Base-by-base conservation (phyloP, 768 basidiomycete genomes). In the Bullera alba region DNA sequence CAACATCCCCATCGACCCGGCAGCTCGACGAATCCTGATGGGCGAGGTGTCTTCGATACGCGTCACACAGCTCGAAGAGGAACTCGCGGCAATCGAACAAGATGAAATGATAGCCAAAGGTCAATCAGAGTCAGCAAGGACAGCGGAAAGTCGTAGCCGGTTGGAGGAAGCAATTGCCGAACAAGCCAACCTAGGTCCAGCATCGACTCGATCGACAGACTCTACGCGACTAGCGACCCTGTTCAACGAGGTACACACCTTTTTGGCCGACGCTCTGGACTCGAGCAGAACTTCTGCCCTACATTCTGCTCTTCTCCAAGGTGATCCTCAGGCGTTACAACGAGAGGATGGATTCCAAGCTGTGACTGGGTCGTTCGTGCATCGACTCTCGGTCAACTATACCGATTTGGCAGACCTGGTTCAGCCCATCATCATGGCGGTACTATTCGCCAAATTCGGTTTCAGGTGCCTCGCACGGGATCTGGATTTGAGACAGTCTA, bases 1-100 rank as follows among this genome's bases (percentile, higher is more conserved):
- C 0, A 79, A 88, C 67, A 74, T 80, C 1, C 89, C 92, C 2
- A 73, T 96, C 42, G 95, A 99, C 69, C 95, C 95, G 23, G 82
- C 83, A 5, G 82, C 81, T 6, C 53, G 61, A 22, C 46, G 61
- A n/a, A 39, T 49, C 4, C 48, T 68, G 16, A 27, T 50, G 2
- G 51, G 47, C 10, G 63, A 63, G 30, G 50, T 65, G 2, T 17
- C 58, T 29, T 17, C 29, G 4, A 30, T 26, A n/a, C 58, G 52
- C 1, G 23, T 65, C 5, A 17, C 51, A 3, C 21, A 43, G 2
- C 46, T 58, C 1, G 21, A 55, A 14, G 61, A 60, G 50, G 66
- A 68, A 36, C 42, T 71, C 7, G 42, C 21, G 0, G 63, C 54
- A 2, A 51, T 70, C 22, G 51, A 56, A 14, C 44, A 34, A 5